Evolutionary conservation across 768 basidiomycete genomes (phyloP).

Genomic region (Daedaleopsis nitida): DNA sequence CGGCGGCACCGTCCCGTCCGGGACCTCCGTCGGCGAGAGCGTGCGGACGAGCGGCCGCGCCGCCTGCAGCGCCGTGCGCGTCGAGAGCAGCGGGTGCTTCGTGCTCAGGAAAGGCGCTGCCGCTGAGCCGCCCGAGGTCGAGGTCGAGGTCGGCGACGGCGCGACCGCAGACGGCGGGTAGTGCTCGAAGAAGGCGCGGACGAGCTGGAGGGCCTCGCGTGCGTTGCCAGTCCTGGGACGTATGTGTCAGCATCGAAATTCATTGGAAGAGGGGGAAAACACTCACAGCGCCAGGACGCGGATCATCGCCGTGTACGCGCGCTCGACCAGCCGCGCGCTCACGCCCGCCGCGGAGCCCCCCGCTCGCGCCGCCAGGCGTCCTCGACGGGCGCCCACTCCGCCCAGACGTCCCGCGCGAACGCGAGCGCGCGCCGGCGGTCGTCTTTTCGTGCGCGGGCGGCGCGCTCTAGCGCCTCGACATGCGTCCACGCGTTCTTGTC

Average conservation of each 20-base stretch:
- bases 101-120: slow-evolving; percentile 20
- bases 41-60: slow-evolving; percentile 72
- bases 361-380: slow-evolving; percentile 30
- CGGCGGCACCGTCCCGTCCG: slow-evolving; percentile 82
- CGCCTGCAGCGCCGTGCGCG: slow-evolving; percentile 55
- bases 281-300: slow-evolving; percentile 64
- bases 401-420: slow-evolving; percentile 69
- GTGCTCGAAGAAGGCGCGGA: slow-evolving; percentile 60
- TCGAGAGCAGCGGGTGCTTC: slow-evolving; percentile 56
- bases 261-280: slow-evolving; percentile 4
- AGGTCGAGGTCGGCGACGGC: neutral
- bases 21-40: slow-evolving; percentile 55
- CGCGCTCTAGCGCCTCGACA: slow-evolving; percentile 69
- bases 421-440: slow-evolving; percentile 50
- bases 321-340: slow-evolving; percentile 60
- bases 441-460: slow-evolving; percentile 44
- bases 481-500: slow-evolving; percentile 55
- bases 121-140: no score
- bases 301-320: slow-evolving; percentile 69
- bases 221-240: slow-evolving; percentile 41
- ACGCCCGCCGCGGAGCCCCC: slow-evolving; percentile 13
- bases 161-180: slow-evolving; percentile 60
- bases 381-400: slow-evolving; percentile 58
- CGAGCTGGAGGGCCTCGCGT: slow-evolving; percentile 49
- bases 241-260: neutral